Percentiles rank a stretch among this genome's conserved stretches.
phyloP scores from a whole-genome alignment of 192 early-diverging fungal genomes.

The Coemansia sp. region DNA sequence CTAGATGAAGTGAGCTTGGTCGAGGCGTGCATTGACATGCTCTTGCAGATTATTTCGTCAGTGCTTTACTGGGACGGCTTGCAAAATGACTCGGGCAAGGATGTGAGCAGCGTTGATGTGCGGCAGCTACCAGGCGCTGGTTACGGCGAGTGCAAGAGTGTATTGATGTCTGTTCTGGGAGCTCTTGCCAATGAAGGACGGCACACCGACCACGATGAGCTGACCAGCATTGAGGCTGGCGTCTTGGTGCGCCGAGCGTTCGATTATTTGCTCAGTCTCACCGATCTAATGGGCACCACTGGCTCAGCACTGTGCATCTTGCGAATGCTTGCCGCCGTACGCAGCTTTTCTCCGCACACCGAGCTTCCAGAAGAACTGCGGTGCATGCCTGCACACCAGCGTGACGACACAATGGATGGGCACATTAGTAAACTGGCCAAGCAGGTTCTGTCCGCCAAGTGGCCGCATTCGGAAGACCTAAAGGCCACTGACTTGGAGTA shows the following conservation, averaged over 20 bases:
- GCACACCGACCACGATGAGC: constrained; percentile 22
- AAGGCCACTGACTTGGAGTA: constrained; percentile 28
- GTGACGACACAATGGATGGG: constrained; percentile 37
- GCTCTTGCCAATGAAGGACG: constrained; percentile 25
- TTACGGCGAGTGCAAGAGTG: background rate
- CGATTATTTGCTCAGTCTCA: constrained; percentile 22
- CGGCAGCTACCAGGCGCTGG: background rate
- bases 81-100: constrained; percentile 3
- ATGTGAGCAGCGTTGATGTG: background rate
- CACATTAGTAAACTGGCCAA: constrained; percentile 24
- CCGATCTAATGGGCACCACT: constrained; percentile 8
- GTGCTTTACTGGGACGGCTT: constrained; percentile 44
- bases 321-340: constrained; percentile 31
- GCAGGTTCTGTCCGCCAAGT: constrained; percentile 20
- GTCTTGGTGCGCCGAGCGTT: constrained; percentile 37
- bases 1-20: constrained; percentile 12
- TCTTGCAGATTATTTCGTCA: constrained; percentile 24
- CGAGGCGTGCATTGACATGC: constrained; percentile 19
- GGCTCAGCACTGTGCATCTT: constrained; percentile 9
- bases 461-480: constrained; percentile 6
- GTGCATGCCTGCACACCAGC: constrained; percentile 9
- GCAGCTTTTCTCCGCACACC: constrained; percentile 8
- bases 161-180: constrained; percentile 13
- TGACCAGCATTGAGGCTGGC: constrained; percentile 1
- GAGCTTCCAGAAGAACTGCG: constrained; percentile 7